Percentiles rank a stretch among this genome's conserved stretches.
phyloP scores from a whole-genome alignment of 2,329 filamentous ascomycete genomes.

The Fusarium sterilihyphosum region DNA sequence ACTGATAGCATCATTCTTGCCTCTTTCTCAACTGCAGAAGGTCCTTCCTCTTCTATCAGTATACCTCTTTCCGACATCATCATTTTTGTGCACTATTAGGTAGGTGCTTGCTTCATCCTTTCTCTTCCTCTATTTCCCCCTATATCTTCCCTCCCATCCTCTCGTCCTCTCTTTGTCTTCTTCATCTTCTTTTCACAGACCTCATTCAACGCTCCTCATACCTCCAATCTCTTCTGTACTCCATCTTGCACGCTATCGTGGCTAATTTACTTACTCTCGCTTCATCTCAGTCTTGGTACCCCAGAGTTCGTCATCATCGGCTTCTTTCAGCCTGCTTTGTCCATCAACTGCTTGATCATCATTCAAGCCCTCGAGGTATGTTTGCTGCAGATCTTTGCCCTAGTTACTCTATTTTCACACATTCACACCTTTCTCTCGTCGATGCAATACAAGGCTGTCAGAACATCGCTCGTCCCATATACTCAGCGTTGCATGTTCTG shows the following conservation, averaged over 20 bases:
- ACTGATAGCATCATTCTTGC: slow-evolving; percentile 38
- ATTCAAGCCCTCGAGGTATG: slow-evolving; percentile 43
- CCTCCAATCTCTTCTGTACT: slow-evolving; percentile 48
- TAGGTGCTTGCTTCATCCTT: slow-evolving; percentile 28
- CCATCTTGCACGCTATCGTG: slow-evolving; percentile 69
- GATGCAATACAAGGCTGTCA: too few species aligned
- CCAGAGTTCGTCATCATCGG: slow-evolving; percentile 54
- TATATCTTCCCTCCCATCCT: slow-evolving; percentile 21
- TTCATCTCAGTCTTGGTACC: slow-evolving; percentile 64
- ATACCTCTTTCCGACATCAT: slow-evolving; percentile 31
- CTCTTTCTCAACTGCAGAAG: slow-evolving; percentile 8
- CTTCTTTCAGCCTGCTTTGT: slow-evolving; percentile 43
- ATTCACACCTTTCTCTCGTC: too few species aligned
- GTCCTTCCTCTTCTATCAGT: slow-evolving; percentile 21
- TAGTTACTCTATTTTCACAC: neutral
- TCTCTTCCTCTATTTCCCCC: slow-evolving; percentile 6
- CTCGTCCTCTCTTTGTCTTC: slow-evolving; percentile 23
- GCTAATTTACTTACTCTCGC: slow-evolving; percentile 68
- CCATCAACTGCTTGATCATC: slow-evolving; percentile 44
- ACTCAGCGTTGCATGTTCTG: neutral
- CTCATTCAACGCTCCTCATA: slow-evolving; percentile 52
- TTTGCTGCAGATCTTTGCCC: neutral
- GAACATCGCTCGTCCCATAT: neutral
- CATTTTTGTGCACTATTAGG: slow-evolving; percentile 33
- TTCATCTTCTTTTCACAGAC: slow-evolving; percentile 54